These are phyloP conservation scores for Colletotrichum tropicicola DNA, from an alignment of 2,329 filamentous ascomycete genomes.

Conservation along the genomic window DNA sequence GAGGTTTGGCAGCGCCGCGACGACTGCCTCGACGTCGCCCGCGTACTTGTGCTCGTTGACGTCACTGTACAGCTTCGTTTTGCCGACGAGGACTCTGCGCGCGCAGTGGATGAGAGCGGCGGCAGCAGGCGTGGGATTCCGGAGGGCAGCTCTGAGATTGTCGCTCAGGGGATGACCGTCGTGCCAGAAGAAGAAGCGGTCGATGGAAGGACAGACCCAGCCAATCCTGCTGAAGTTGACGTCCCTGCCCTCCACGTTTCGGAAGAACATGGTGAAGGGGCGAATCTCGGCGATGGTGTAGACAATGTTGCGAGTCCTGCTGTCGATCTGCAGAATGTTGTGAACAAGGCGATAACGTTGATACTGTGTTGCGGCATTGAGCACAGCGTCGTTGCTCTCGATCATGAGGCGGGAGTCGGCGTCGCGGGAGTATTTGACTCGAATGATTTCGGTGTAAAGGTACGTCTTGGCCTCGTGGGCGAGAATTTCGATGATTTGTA, in stretches of 20 bases:
- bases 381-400: not conserved
- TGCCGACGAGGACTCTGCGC: not conserved
- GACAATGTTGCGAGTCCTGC: not conserved
- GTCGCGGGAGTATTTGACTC: not conserved
- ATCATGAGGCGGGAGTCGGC: not conserved
- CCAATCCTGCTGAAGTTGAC: not conserved
- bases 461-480: not conserved
- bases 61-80: no score
- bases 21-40: not conserved
- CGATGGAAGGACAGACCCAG: not conserved
- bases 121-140: not conserved
- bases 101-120: not conserved
- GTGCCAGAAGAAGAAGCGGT: not conserved
- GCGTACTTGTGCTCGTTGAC: not conserved
- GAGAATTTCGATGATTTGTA: not conserved
- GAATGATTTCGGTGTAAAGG: accelerated
- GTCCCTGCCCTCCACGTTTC: not conserved
- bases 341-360: not conserved
- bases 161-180: not conserved
- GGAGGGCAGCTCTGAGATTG: not conserved
- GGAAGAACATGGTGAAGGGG: not conserved
- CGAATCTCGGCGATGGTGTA: not conserved
- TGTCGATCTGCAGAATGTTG: not conserved
- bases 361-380: not conserved
- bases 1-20: not conserved